Evolutionary conservation across 2,329 filamentous ascomycete species (phyloP).

Genomic region (Cladosporium sp.): DNA sequence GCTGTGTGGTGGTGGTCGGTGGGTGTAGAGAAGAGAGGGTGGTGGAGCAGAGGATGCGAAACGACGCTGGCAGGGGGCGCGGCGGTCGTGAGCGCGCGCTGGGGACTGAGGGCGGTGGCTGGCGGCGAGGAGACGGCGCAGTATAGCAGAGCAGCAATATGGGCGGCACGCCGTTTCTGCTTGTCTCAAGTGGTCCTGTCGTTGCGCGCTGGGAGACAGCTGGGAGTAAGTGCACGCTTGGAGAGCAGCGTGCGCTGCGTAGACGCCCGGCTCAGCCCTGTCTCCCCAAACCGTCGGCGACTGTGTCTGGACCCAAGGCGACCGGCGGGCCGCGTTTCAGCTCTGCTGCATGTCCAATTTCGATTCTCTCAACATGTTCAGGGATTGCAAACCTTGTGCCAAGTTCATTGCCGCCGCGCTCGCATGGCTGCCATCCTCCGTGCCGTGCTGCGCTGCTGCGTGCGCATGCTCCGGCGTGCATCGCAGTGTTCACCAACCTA

Average conservation of each 20-base stretch:
- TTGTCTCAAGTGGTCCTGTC: neutral
- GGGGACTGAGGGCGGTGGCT: conserved; percentile 6
- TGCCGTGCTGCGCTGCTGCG: neutral
- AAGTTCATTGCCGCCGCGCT: neutral
- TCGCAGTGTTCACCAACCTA: too few species aligned
- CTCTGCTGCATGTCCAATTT: conserved; percentile 3
- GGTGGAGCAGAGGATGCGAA: neutral
- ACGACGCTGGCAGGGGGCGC: neutral
- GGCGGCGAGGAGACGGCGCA: neutral
- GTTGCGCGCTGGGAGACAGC: neutral
- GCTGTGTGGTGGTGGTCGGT: neutral
- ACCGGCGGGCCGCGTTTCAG: neutral
- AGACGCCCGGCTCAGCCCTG: neutral
- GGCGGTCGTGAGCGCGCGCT: neutral
- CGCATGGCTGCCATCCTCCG: neutral
- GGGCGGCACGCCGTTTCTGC: conserved; percentile 1
- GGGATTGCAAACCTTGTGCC: neutral
- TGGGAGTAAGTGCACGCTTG: neutral
- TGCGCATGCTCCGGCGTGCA: too few species aligned
- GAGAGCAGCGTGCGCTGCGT: neutral
- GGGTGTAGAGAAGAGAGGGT: conserved; percentile 5
- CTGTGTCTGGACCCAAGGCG: neutral
- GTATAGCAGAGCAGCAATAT: conserved; percentile 5
- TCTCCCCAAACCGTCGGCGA: neutral
- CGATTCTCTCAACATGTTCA: neutral